Conservation (phyloP, 768 basidiomycete genomes). For the Serendipita sp. region DNA sequence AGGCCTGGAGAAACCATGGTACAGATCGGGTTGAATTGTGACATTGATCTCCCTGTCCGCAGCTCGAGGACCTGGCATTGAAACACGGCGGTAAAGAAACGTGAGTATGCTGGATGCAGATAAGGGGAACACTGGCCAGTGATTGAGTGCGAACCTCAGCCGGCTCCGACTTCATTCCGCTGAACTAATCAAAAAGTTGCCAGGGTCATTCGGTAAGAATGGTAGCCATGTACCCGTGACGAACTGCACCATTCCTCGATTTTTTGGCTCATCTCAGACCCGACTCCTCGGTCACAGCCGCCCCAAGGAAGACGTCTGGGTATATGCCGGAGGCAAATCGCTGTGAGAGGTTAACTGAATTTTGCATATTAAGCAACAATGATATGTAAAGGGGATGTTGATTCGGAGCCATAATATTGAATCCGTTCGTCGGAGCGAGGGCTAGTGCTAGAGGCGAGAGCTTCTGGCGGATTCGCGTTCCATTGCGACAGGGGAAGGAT, state of each 20-base stretch:
- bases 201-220: background rate
- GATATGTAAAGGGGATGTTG: too few species aligned
- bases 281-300: too few species aligned
- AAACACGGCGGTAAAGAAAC: background rate
- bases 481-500: background rate
- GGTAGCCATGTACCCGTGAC: too few species aligned
- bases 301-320: too few species aligned
- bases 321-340: too few species aligned
- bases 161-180: background rate
- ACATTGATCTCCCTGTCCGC: background rate
- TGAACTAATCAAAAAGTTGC: background rate
- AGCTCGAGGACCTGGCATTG: background rate
- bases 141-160: background rate
- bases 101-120: background rate
- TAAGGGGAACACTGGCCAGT: background rate
- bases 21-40: background rate
- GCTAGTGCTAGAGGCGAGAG: background rate
- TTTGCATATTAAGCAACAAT: too few species aligned
- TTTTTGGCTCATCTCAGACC: too few species aligned
- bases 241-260: too few species aligned
- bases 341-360: too few species aligned
- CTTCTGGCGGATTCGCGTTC: background rate
- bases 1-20: slow-evolving; percentile 1
- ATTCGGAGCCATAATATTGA: too few species aligned
- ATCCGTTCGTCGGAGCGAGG: background rate